phyloP scores from a whole-genome alignment of 805 yeast species.

The Saccharomycopsis sp. region DNA sequence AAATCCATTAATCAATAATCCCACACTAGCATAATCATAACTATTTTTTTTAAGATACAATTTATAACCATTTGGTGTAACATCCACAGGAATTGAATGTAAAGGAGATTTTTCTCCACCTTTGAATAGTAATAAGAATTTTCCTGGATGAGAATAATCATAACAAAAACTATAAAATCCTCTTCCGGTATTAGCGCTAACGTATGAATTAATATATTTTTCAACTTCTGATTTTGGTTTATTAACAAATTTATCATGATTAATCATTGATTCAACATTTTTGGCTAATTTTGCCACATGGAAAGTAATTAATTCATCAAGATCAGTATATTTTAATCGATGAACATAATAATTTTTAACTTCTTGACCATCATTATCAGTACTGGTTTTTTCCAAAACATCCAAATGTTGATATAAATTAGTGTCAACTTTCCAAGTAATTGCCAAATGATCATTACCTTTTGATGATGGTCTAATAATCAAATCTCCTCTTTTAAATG shows the following conservation, averaged over 20 bases:
- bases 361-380: constrained; percentile 43
- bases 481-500: constrained; percentile 81
- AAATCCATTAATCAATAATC: constrained; percentile 87
- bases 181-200: constrained; percentile 83
- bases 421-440: constrained; percentile 94
- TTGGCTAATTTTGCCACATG: constrained; percentile 78
- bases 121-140: constrained; percentile 81
- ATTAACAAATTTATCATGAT: constrained; percentile 78
- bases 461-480: constrained; percentile 91
- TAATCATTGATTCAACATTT: constrained; percentile 73
- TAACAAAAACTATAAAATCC: constrained; percentile 86
- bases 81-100: constrained; percentile 82
- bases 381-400: constrained; percentile 64
- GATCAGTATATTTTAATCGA: constrained; percentile 73
- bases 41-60: no score
- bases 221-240: constrained; percentile 75
- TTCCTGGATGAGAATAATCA: constrained; percentile 90
- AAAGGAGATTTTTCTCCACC: constrained; percentile 58
- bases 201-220: constrained; percentile 79
- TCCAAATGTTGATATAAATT: constrained; percentile 87
- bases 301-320: constrained; percentile 85
- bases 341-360: constrained; percentile 66
- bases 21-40: constrained; percentile 82
- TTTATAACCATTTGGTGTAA: constrained; percentile 79
- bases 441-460: constrained; percentile 79